A percentile compares a stretch with the other conserved stretches of the same genome.
These are phyloP conservation scores for Pistacia atlantica DNA, from an alignment of 345 rosid species.

Conservation along the genomic window DNA sequence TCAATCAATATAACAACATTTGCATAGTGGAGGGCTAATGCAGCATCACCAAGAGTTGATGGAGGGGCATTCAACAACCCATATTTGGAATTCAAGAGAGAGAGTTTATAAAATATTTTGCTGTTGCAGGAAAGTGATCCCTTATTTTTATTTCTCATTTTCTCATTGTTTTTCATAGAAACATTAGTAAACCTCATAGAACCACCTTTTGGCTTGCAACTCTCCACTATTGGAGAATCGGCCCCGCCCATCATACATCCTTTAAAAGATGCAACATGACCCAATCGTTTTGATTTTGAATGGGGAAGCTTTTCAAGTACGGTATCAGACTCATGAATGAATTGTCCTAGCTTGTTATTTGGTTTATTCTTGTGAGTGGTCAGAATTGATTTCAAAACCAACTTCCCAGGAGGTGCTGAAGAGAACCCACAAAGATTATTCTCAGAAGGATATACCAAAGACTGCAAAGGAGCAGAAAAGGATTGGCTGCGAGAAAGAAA, in stretches of 20 bases:
- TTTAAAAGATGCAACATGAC: conserved; percentile 41
- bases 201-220: conserved; percentile 34
- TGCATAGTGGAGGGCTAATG: conserved; percentile 63
- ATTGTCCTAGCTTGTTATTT: conserved; percentile 29
- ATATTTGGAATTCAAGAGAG: conserved; percentile 34
- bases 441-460: conserved; percentile 44
- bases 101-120: conserved; percentile 38
- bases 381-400: conserved; percentile 24
- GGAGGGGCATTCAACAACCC: conserved; percentile 43
- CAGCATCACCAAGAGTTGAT: conserved; percentile 60
- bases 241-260: conserved; percentile 45
- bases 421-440: conserved; percentile 29
- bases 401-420: conserved; percentile 30
- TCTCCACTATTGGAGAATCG: conserved; percentile 33
- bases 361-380: conserved; percentile 19
- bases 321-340: conserved; percentile 21
- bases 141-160: conserved; percentile 16
- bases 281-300: conserved; percentile 33
- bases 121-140: conserved; percentile 24
- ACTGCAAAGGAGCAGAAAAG: conserved; percentile 35
- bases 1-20: conserved; percentile 55
- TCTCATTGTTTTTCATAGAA: conserved; percentile 27
- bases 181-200: conserved; percentile 35
- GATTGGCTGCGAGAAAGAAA: conserved; percentile 37
- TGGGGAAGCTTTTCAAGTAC: conserved; percentile 26